A percentile compares a stretch with the other conserved stretches of the same genome.
These are phyloP conservation scores for Porcisia hertigi DNA, from an alignment of 208 protist genomes.

Conservation along the genomic window DNA sequence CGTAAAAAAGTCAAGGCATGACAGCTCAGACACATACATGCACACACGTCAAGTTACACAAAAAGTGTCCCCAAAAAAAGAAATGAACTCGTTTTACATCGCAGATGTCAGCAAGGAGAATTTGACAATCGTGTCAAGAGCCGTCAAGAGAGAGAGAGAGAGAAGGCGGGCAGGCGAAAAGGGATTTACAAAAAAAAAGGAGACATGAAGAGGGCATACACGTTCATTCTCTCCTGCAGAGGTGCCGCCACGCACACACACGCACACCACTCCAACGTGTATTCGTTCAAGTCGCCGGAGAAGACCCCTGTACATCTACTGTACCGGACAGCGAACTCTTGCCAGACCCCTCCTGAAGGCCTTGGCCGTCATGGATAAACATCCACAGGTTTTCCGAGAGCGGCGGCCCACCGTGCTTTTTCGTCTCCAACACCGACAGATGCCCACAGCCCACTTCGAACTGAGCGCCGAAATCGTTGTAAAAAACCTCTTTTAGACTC, in stretches of 20 bases:
- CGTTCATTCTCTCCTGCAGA: neutral
- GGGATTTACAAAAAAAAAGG: neutral
- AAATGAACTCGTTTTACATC: neutral
- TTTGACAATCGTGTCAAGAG: neutral
- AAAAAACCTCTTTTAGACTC: slow-evolving; percentile 62
- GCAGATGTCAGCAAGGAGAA: neutral
- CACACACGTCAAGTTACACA: neutral
- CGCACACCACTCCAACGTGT: neutral
- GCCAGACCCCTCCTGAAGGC: slow-evolving; percentile 7
- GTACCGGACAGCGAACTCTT: neutral
- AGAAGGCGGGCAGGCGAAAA: neutral
- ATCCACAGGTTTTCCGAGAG: slow-evolving; percentile 75
- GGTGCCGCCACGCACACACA: neutral
- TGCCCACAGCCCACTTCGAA: slow-evolving; percentile 75
- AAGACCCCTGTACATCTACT: neutral
- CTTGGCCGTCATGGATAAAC: slow-evolving; percentile 75
- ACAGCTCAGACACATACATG: neutral
- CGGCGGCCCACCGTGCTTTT: slow-evolving; percentile 39
- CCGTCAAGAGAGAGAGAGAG: neutral
- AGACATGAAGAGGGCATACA: neutral
- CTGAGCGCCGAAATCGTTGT: slow-evolving; percentile 88
- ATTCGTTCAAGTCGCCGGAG: neutral
- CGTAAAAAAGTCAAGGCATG: neutral
- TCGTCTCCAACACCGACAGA: slow-evolving; percentile 46
- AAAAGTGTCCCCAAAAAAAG: neutral